A percentile compares a stretch with the other conserved stretches of the same genome.
These are phyloP conservation scores for Septoria linicola DNA, from an alignment of 2,329 filamentous ascomycete species.

Conservation along the genomic window DNA sequence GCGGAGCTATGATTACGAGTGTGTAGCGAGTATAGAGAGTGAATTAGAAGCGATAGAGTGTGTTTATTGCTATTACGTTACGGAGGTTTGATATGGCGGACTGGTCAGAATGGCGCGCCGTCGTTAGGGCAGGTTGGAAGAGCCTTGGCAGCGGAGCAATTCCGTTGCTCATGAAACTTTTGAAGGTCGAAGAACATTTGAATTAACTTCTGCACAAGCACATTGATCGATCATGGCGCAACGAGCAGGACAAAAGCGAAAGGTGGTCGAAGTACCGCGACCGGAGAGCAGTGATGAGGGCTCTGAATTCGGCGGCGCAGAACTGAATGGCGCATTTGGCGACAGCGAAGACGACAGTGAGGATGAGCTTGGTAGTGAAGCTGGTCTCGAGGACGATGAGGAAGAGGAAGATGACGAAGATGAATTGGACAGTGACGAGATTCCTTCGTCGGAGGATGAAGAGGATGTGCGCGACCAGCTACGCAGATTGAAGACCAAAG, in stretches of 20 bases:
- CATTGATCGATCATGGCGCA: conserved; percentile 24
- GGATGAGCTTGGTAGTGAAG: conserved; percentile 30
- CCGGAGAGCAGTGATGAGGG: conserved; percentile 35
- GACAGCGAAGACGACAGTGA: conserved; percentile 40
- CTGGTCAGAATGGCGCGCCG: no score
- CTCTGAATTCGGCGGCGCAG: conserved; percentile 40
- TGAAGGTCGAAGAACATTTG: conserved; percentile 5
- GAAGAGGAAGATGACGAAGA: conserved; percentile 31
- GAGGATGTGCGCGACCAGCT: conserved; percentile 47
- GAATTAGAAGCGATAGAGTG: no score
- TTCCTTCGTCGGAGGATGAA: conserved; percentile 41
- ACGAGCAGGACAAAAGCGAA: conserved; percentile 45
- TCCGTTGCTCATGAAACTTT: conserved; percentile 4
- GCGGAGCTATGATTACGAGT: no score
- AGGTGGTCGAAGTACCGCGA: conserved; percentile 41
- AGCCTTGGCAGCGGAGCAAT: background rate
- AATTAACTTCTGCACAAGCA: conserved; percentile 17
- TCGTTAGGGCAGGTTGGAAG: no score
- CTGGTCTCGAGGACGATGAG: conserved; percentile 26
- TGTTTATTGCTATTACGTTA: no score
- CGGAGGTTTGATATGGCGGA: no score
- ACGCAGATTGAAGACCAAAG: conserved; percentile 43
- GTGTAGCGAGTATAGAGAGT: no score
- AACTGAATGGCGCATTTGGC: conserved; percentile 31
- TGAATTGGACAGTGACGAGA: conserved; percentile 42